Percentiles rank a stretch among this genome's conserved stretches.
phyloP scores from a whole-genome alignment of 495 filamentous ascomycete species.

The Lasiosphaeris hirsuta region DNA sequence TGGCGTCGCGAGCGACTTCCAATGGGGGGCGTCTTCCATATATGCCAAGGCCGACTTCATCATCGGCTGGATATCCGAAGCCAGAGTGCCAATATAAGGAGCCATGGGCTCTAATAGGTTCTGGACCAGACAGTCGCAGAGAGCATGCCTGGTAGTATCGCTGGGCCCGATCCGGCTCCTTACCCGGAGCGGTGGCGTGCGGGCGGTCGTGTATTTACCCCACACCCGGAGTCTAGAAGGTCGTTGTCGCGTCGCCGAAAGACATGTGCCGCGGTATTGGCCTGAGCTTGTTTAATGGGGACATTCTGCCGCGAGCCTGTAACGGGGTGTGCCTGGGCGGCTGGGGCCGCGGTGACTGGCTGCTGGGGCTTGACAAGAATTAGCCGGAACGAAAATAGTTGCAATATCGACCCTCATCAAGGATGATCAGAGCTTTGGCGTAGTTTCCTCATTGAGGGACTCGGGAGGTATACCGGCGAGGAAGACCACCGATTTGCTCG shows the following conservation, averaged over 20 bases:
- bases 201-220: background rate
- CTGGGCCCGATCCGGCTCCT: background rate
- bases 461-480: background rate
- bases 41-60: constrained; percentile 3
- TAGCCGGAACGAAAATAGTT: background rate
- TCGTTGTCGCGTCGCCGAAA: background rate
- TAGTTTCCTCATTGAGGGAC: background rate
- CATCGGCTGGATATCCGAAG: constrained; percentile 5
- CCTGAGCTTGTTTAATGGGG: background rate
- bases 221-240: background rate
- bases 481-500: background rate
- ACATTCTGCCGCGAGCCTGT: background rate
- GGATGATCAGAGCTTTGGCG: background rate
- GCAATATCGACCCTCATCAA: background rate
- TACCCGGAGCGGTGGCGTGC: background rate
- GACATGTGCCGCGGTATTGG: background rate
- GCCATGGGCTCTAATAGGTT: background rate
- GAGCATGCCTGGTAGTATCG: background rate
- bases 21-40: background rate
- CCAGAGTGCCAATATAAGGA: background rate
- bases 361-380: background rate
- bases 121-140: background rate
- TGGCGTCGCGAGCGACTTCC: background rate
- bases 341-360: background rate
- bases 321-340: background rate